Evolutionary conservation across 2,329 filamentous ascomycete genomes (phyloP).

Genomic region (Hyphodiscus sp.): DNA sequence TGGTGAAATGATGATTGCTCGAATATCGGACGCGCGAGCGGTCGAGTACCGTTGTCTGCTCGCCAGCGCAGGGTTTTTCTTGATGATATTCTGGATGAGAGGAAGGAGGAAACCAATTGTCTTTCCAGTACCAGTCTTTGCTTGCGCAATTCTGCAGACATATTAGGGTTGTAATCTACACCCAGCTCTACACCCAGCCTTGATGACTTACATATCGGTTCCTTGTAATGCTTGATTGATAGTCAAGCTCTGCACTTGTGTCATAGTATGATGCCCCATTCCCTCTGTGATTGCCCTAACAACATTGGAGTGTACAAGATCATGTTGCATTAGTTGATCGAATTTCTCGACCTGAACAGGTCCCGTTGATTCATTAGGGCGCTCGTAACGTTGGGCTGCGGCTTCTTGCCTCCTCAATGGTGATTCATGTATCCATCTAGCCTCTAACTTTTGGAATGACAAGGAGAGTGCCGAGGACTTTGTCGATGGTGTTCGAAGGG

Average conservation of each 20-base stretch:
- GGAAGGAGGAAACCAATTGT: constrained; percentile 90
- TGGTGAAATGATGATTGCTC: constrained; percentile 68
- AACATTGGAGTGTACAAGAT: constrained; percentile 28
- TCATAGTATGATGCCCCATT: constrained; percentile 81
- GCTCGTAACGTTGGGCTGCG: constrained; percentile 3
- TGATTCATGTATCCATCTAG: constrained; percentile 26
- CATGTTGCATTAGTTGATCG: constrained; percentile 25
- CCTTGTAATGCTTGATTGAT: constrained; percentile 72
- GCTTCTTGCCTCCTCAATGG: constrained; percentile 16
- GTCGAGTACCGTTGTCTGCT: constrained; percentile 25
- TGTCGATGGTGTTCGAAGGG: constrained; percentile 20
- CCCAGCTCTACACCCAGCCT: too few relatives aligned
- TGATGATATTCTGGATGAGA: constrained; percentile 73
- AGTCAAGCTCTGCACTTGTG: constrained; percentile 79
- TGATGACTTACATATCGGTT: constrained; percentile 32
- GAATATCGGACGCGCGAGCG: constrained; percentile 52
- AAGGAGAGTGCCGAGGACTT: constrained; percentile 22
- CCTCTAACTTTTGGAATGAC: constrained; percentile 12
- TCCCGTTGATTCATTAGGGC: constrained; percentile 1
- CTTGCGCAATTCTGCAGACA: constrained; percentile 69
- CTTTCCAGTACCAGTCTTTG: constrained; percentile 95
- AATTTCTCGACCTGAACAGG: constrained; percentile 23
- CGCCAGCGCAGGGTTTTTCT: constrained; percentile 50
- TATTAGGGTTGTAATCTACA: constrained; percentile 11
- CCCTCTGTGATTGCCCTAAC: constrained; percentile 52